Conservation (phyloP, 1,284 basidiomycete species). For the Meira miltonrushii region DNA sequence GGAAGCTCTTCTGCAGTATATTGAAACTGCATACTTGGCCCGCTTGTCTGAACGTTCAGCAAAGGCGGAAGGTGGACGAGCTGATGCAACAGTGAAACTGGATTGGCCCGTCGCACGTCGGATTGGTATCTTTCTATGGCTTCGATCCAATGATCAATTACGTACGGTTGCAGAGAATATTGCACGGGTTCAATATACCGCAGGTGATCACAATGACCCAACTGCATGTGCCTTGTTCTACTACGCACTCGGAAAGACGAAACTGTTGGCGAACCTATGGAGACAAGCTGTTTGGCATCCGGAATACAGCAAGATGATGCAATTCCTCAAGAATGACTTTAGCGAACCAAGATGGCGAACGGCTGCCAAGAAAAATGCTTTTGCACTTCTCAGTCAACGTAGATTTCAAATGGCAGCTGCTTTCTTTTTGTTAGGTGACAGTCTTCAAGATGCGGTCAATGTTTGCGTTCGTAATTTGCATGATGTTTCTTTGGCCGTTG, state of each 20-base stretch:
- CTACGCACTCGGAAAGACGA: constrained; percentile 85
- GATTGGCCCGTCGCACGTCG: constrained; percentile 79
- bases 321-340: constrained; percentile 90
- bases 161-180: constrained; percentile 72
- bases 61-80: no score
- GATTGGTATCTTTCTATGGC: constrained; percentile 81
- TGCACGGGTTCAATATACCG: constrained; percentile 86
- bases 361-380: constrained; percentile 94
- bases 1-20: constrained; percentile 69
- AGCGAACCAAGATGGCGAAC: constrained; percentile 77
- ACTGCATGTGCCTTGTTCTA: constrained; percentile 84
- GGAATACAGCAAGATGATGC: constrained; percentile 83
- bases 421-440: constrained; percentile 88
- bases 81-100: constrained; percentile 60
- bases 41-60: no score
- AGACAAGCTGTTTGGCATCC: constrained; percentile 88
- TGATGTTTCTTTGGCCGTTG: constrained; percentile 84
- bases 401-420: constrained; percentile 69
- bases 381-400: constrained; percentile 68
- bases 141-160: constrained; percentile 63
- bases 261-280: constrained; percentile 90
- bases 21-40: constrained; percentile 66
- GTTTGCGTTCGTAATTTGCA: constrained; percentile 81
- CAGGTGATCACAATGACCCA: constrained; percentile 64
- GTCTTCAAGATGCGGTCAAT: constrained; percentile 82